Percentiles rank a stretch among this genome's conserved stretches.
Evolutionary conservation across 352 stramenopile species (phyloP).

Genomic region (Phytopythium boreale): DNA sequence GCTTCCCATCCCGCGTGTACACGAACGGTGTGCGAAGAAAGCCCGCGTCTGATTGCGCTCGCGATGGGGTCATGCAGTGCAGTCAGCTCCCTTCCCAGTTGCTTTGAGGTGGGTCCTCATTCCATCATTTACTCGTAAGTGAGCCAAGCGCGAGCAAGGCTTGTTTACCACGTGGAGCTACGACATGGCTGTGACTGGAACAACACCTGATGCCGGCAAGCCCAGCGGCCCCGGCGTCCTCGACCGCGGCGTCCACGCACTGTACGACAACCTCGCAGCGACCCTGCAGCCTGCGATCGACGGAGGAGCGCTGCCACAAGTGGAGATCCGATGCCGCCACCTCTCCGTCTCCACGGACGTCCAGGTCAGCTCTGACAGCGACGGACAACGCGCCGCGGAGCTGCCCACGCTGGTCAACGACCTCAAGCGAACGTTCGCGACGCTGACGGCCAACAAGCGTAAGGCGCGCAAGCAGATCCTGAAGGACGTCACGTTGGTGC

Average conservation of each 20-base stretch:
- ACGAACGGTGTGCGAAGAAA: neutral
- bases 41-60: neutral
- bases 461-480: slow-evolving; percentile 15
- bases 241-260: neutral
- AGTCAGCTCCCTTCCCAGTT: neutral
- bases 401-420: slow-evolving; percentile 15
- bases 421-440: slow-evolving; percentile 1
- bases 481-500: slow-evolving; percentile 8
- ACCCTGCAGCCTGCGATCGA: slow-evolving; percentile 9
- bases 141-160: neutral
- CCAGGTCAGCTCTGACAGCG: slow-evolving; percentile 15
- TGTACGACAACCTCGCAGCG: slow-evolving; percentile 12
- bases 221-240: neutral
- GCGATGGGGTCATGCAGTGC: neutral
- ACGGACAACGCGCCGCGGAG: slow-evolving; percentile 5
- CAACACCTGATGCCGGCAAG: neutral
- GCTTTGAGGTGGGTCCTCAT: neutral
- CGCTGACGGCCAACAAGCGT: slow-evolving; percentile 3
- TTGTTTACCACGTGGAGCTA: neutral
- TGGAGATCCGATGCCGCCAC: slow-evolving; percentile 30
- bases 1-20: no score
- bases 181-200: neutral
- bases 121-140: neutral
- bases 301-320: slow-evolving; percentile 14
- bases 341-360: slow-evolving; percentile 26